Percentiles rank a stretch among this genome's conserved stretches.
These are phyloP conservation scores for Aspergillus persii DNA, from an alignment of 2,329 filamentous ascomycete genomes.

Conservation along the genomic window DNA sequence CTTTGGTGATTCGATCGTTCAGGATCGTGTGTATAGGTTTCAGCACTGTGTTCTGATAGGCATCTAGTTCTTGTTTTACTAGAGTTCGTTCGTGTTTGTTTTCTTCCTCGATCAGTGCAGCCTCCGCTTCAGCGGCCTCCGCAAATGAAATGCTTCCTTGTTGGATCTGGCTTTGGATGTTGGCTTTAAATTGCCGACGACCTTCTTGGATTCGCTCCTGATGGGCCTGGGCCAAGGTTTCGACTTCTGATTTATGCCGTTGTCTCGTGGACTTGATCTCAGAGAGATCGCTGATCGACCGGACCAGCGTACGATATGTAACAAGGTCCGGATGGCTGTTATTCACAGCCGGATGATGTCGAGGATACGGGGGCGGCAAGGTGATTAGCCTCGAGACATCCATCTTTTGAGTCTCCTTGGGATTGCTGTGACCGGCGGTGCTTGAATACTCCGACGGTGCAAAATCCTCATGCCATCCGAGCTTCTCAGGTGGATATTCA, in stretches of 20 bases:
- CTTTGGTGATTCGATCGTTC: conserved; percentile 69
- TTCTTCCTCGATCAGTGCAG: conserved; percentile 70
- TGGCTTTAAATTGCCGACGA: conserved; percentile 65
- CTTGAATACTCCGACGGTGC: conserved; percentile 19
- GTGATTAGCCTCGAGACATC: conserved; percentile 93
- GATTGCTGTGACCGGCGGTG: conserved; percentile 17
- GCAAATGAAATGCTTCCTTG: conserved; percentile 77
- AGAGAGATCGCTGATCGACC: conserved; percentile 68
- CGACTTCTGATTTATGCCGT: conserved; percentile 50
- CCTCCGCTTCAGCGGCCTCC: conserved; percentile 78
- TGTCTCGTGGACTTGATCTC: conserved; percentile 68
- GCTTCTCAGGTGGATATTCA: conserved; percentile 66
- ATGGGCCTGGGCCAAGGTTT: conserved; percentile 54
- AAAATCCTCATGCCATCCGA: conserved; percentile 54
- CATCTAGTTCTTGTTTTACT: conserved; percentile 77
- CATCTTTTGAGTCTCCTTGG: conserved; percentile 54
- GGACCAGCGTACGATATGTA: conserved; percentile 70
- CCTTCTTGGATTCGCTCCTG: conserved; percentile 56
- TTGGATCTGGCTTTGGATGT: conserved; percentile 75
- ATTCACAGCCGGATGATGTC: conserved; percentile 92
- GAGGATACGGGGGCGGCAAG: conserved; percentile 86
- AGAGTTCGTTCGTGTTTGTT: conserved; percentile 67
- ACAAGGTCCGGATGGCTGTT: conserved; percentile 92
- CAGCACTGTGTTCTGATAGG: conserved; percentile 79
- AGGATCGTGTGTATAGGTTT: conserved; percentile 78